Conservation (phyloP, 352 stramenopile species). For the Blastocystis sp. region DNA sequence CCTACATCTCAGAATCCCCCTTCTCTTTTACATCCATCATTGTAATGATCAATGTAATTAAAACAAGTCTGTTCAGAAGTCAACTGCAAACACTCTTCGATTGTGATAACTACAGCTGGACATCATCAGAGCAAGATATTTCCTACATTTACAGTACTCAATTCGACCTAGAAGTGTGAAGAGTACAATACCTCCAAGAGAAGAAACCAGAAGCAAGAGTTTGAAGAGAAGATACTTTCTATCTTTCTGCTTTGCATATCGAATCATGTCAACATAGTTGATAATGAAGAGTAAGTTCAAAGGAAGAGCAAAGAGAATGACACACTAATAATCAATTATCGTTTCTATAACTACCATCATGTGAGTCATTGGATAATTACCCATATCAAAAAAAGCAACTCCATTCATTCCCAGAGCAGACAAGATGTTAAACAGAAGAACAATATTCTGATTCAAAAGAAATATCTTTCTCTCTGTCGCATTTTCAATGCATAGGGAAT, state of each 20-base stretch:
- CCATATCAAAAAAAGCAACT: conserved; percentile 58
- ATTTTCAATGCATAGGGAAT: neutral
- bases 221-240: neutral
- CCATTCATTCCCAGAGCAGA: conserved; percentile 37
- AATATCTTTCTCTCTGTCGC: neutral
- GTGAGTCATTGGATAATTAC: conserved; percentile 40
- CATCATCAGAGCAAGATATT: neutral
- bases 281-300: conserved; percentile 32
- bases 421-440: neutral
- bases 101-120: conserved; percentile 43
- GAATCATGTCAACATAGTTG: conserved; percentile 15
- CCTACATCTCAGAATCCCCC: neutral
- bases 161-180: conserved; percentile 51
- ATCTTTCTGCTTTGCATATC: conserved; percentile 8
- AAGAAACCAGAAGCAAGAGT: neutral
- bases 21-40: conserved; percentile 4
- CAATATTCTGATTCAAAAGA: neutral
- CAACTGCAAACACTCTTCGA: conserved; percentile 51
- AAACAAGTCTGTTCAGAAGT: conserved; percentile 43
- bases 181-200: neutral
- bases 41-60: neutral
- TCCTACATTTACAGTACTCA: conserved; percentile 42
- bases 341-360: neutral
- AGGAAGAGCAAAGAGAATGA: conserved; percentile 29
- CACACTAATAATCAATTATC: neutral